These are phyloP conservation scores for Pythium volutum DNA, from an alignment of 352 stramenopile genomes.

Conservation along the genomic window DNA sequence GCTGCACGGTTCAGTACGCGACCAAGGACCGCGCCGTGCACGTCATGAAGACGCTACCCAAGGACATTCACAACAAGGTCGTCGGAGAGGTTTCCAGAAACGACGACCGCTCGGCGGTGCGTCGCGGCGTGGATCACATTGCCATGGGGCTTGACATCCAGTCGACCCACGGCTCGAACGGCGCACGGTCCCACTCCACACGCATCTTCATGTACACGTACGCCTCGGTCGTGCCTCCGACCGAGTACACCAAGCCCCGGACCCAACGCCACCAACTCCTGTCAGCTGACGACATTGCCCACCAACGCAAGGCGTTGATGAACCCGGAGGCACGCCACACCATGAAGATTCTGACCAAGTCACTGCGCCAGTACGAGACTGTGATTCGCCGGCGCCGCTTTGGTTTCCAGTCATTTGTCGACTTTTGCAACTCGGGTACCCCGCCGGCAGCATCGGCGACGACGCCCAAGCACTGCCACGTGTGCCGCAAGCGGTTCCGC, in stretches of 20 bases:
- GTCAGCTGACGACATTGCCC: slow-evolving; percentile 28
- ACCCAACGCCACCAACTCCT: slow-evolving; percentile 23
- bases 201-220: slow-evolving; percentile 61
- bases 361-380: slow-evolving; percentile 46
- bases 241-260: slow-evolving; percentile 33
- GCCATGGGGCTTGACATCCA: slow-evolving; percentile 59
- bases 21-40: slow-evolving; percentile 45
- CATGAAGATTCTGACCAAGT: slow-evolving; percentile 45
- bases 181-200: slow-evolving; percentile 38
- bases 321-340: slow-evolving; percentile 44
- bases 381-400: slow-evolving; percentile 64
- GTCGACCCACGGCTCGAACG: slow-evolving; percentile 19
- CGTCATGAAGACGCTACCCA: slow-evolving; percentile 63
- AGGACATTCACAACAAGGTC: slow-evolving; percentile 48
- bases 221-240: slow-evolving; percentile 38
- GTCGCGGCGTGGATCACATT: slow-evolving; percentile 54
- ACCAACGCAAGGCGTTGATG: slow-evolving; percentile 37
- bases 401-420: slow-evolving; percentile 67
- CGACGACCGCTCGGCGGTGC: slow-evolving; percentile 45
- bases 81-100: slow-evolving; percentile 23
- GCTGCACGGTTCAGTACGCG: slow-evolving; percentile 42
- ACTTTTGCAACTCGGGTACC: slow-evolving; percentile 41
- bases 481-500: slow-evolving; percentile 47
- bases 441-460: background rate
- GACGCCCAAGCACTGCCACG: slow-evolving; percentile 36